Evolutionary conservation across 106 monocot genomes (phyloP).

Genomic region (Ottelia alismoides): DNA sequence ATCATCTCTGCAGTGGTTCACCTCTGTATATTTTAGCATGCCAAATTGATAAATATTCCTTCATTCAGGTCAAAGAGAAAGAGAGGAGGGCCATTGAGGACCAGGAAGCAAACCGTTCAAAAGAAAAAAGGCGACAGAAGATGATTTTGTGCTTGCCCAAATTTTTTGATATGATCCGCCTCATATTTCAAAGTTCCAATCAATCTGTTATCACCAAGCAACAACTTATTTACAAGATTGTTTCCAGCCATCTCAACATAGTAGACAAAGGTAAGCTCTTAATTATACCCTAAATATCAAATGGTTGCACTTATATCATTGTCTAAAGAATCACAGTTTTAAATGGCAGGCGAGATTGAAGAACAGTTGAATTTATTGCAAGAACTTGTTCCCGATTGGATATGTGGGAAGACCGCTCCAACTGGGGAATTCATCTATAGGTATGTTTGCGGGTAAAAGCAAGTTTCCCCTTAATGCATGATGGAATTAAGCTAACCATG

Average conservation of each 20-base stretch:
- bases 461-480: too few relatives aligned
- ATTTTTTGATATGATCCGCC: constrained; percentile 60
- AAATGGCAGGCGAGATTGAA: constrained; percentile 81
- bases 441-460: too few relatives aligned
- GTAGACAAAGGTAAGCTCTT: constrained; percentile 52
- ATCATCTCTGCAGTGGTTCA: not conserved
- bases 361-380: constrained; percentile 62
- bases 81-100: constrained; percentile 45
- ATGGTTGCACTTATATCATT: not conserved
- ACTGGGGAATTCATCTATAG: constrained; percentile 53
- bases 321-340: not conserved
- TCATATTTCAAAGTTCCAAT: constrained; percentile 58
- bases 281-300: not conserved
- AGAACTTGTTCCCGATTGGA: constrained; percentile 86
- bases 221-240: constrained; percentile 71
- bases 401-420: constrained; percentile 33
- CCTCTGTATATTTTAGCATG: too few relatives aligned
- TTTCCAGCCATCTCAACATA: constrained; percentile 38
- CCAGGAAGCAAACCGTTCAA: constrained; percentile 23
- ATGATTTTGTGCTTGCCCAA: constrained; percentile 53
- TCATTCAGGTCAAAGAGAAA: constrained; percentile 58
- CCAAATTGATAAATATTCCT: not conserved
- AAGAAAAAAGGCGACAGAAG: constrained; percentile 34
- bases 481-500: too few relatives aligned
- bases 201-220: constrained; percentile 69